Evolutionary conservation across 257 asterid species (phyloP).

Genomic region (Solanum lycopersicoides): DNA sequence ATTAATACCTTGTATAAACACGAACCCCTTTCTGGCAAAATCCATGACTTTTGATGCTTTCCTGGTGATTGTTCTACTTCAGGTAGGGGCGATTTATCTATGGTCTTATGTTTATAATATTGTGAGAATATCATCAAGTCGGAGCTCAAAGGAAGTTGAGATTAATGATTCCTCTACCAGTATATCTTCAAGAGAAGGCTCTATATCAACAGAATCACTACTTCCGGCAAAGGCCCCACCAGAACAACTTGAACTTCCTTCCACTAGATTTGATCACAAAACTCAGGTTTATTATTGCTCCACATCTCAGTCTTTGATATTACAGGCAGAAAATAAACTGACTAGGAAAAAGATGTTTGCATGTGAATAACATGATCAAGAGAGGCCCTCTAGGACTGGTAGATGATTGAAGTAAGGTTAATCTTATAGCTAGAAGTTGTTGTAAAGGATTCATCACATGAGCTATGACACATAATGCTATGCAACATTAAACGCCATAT

Average conservation of each 20-base stretch:
- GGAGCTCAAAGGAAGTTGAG: constrained; percentile 44
- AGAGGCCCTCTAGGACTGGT: neutral
- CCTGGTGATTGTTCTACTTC: constrained; percentile 2
- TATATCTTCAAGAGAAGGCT: constrained; percentile 24
- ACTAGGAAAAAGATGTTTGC: neutral
- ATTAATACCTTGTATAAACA: neutral
- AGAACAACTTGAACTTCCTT: constrained; percentile 26
- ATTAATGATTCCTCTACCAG: constrained; percentile 27
- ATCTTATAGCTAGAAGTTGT: neutral
- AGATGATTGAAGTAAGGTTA: neutral
- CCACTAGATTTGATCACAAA: constrained; percentile 16
- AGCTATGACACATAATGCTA: neutral
- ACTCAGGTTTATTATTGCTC: constrained; percentile 28
- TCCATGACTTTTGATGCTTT: neutral
- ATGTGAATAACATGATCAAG: neutral
- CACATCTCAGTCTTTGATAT: neutral
- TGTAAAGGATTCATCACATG: neutral
- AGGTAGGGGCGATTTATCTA: constrained; percentile 73
- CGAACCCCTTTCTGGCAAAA: neutral
- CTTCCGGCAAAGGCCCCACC: constrained; percentile 34
- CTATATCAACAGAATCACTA: constrained; percentile 35
- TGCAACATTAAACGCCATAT: neutral
- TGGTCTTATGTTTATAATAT: constrained; percentile 87
- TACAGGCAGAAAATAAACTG: neutral
- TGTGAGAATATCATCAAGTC: constrained; percentile 49